phyloP scores from a whole-genome alignment of 2,329 filamentous ascomycete genomes.

The Neonectria sp. region DNA sequence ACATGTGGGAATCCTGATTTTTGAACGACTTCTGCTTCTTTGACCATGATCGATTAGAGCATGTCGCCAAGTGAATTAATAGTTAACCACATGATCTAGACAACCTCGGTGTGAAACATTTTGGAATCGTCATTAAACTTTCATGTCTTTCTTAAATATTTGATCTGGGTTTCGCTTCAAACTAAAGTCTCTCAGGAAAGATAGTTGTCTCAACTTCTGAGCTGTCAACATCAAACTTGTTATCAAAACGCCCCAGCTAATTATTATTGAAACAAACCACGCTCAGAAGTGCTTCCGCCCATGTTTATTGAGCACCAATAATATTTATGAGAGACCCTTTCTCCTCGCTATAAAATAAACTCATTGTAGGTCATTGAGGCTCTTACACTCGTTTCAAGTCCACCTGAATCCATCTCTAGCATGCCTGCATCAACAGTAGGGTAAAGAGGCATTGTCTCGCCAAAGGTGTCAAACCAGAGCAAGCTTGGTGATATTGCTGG shows the following conservation, averaged over 20 bases:
- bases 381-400: background rate
- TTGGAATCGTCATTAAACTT: too few species aligned
- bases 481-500: slow-evolving; percentile 45
- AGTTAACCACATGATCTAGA: too few species aligned
- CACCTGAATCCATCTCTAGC: slow-evolving; percentile 26
- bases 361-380: slow-evolving; percentile 24
- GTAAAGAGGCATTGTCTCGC: slow-evolving; percentile 45
- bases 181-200: too few species aligned
- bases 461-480: slow-evolving; percentile 47
- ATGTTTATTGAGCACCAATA: background rate
- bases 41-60: too few species aligned
- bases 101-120: too few species aligned
- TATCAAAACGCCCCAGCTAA: background rate
- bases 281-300: background rate
- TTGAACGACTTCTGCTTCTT: background rate
- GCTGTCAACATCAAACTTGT: background rate
- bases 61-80: too few species aligned
- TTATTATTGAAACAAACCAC: background rate
- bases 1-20: too few species aligned
- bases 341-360: slow-evolving; percentile 8
- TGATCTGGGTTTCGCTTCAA: background rate
- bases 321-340: background rate
- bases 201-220: background rate
- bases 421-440: slow-evolving; percentile 45
- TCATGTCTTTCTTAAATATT: too few species aligned